phyloP scores from a whole-genome alignment of 2,329 filamentous ascomycete genomes.

The Aspergillus transmontanensis region DNA sequence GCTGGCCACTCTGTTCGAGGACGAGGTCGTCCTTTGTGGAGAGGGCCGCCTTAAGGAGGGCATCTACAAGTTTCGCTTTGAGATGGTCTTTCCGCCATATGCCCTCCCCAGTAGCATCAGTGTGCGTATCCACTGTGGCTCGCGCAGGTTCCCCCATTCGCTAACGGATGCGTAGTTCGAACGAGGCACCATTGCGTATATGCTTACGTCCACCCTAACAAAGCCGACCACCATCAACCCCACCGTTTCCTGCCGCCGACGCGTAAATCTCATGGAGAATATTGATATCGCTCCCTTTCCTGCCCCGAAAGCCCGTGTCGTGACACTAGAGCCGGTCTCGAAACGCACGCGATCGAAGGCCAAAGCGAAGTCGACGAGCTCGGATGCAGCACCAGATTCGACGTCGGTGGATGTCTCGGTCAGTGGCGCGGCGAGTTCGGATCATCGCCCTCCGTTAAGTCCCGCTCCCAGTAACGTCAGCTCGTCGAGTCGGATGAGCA shows the following conservation, averaged over 20 bases:
- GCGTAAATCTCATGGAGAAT: constrained; percentile 76
- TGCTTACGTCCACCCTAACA: constrained; percentile 86
- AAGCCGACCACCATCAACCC: constrained; percentile 84
- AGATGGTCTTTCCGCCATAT: constrained; percentile 62
- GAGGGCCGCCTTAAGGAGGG: constrained; percentile 65
- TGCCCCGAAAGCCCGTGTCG: constrained; percentile 75
- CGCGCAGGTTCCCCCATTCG: constrained; percentile 11
- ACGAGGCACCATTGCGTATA: constrained; percentile 87
- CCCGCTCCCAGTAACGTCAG: constrained; percentile 68
- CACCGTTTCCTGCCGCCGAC: constrained; percentile 76
- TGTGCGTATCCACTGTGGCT: constrained; percentile 58
- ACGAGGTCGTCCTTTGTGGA: constrained; percentile 65
- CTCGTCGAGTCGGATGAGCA: constrained; percentile 69
- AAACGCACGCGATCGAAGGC: constrained; percentile 65
- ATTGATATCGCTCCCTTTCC: constrained; percentile 80
- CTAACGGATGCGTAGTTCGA: constrained; percentile 70
- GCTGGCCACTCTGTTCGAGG: constrained; percentile 65
- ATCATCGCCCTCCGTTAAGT: constrained; percentile 47
- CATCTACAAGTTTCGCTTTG: constrained; percentile 68
- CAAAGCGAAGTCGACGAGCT: constrained; percentile 49
- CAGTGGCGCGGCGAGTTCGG: constrained; percentile 32
- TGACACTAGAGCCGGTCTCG: constrained; percentile 86
- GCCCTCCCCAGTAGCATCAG: constrained; percentile 84
- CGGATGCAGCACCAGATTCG: constrained; percentile 47
- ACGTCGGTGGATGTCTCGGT: constrained; percentile 50